Base-by-base conservation (phyloP, 306 rosid species). In the Casuarina cunninghamiana region DNA sequence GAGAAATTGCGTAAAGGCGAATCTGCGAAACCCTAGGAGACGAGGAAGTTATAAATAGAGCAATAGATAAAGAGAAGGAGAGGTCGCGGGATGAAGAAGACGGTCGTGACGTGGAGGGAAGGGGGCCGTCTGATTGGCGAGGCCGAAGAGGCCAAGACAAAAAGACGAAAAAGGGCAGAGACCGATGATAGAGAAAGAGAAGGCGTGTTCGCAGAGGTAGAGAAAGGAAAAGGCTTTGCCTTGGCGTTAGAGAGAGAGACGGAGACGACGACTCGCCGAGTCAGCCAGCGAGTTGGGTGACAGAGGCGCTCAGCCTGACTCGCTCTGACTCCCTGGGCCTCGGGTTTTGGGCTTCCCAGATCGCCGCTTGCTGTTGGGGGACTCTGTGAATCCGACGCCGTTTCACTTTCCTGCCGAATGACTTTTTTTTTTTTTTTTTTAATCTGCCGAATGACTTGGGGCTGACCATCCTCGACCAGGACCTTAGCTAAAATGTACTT, bases 41-140 rank as follows among this genome's bases (percentile, higher is more conserved):
- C 81, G 83, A 83, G 71, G 69, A 77, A 78, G 85, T 78, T 69
- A 69, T 80, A 78, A 79, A 75, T 78, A 82, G 81, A 62, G 83
- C 76, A 79, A 75, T 78, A 82, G 81, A 62, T 82, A 78, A 46
- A 41, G 67, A 48, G 76, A 63, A 65, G 60, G 73, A 32, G 57
- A 69, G 75, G 83, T 77, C 83, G 81, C 85, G 88, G 67, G 75
- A 51, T 79, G 90, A 77, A 79, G 90, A 84, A 82, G 88, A 87
- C 88, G 88, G 80, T 63, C 83, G 83, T 87, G 97, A 89, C 88
- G 94, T 89, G 97, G 93, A 66, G 54, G 57, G 67, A 82, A 72
- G 77, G 3, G 80, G 77, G 81, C 88, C 91, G 91, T 88, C 68
- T 3, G 97, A 91, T 91, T 32, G 75, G 75, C 62, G 46, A 78